A percentile compares a stretch with the other conserved stretches of the same genome.
These are phyloP conservation scores for Selenicereus undatus DNA, from an alignment of 148 eudicot genomes.

Conservation along the genomic window DNA sequence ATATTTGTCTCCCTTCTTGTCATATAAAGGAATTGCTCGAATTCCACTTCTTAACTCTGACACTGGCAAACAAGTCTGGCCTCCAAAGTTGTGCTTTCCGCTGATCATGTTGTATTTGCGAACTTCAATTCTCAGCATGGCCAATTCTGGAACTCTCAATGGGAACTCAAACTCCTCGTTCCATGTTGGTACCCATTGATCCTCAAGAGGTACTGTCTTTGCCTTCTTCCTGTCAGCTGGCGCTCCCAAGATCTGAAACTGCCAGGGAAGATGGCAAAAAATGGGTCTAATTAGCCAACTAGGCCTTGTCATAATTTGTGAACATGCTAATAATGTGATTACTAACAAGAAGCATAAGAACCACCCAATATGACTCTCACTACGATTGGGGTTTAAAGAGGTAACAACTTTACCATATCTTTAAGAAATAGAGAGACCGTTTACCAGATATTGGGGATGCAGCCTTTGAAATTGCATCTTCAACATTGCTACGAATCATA, in stretches of 20 bases:
- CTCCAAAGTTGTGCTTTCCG: constrained; percentile 48
- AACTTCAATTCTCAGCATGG: constrained; percentile 52
- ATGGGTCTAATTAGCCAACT: neutral
- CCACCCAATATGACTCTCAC: neutral
- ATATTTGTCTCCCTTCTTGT: constrained; percentile 41
- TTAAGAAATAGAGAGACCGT: neutral
- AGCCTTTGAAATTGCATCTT: neutral
- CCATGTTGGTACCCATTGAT: constrained; percentile 65
- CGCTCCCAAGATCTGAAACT: constrained; percentile 66
- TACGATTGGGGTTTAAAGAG: neutral
- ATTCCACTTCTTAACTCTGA: constrained; percentile 49
- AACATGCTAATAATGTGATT: neutral
- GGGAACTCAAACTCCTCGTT: constrained; percentile 54
- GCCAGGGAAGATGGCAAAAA: neutral
- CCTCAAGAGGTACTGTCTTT: constrained; percentile 39
- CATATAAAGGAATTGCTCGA: constrained; percentile 50
- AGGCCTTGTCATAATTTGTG: neutral
- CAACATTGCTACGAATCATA: neutral
- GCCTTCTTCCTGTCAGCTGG: constrained; percentile 38
- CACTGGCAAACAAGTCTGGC: constrained; percentile 63
- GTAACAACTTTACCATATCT: neutral
- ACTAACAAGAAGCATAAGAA: neutral
- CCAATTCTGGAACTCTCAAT: constrained; percentile 52
- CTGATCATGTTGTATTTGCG: constrained; percentile 34
- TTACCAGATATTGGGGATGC: neutral